Percentiles rank a stretch among this genome's conserved stretches.
Evolutionary conservation across 176 grass and related monocot species (phyloP).

Genomic region (Chrysopogon serrulatus): DNA sequence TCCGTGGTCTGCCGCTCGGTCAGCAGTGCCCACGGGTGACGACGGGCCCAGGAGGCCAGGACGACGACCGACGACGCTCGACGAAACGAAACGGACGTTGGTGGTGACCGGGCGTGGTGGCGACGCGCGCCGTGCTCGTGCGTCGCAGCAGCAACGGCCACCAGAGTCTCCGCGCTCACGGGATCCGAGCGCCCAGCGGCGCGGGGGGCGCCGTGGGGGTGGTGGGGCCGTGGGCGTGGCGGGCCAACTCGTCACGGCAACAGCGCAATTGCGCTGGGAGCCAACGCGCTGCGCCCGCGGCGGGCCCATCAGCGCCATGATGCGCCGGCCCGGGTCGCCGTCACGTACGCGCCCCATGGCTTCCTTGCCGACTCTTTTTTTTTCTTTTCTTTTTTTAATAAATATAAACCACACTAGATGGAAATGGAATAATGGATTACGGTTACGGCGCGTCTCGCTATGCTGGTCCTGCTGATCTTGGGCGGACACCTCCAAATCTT

Average conservation of each 20-base stretch:
- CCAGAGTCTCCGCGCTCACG: constrained; percentile 24
- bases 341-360: constrained; percentile 25
- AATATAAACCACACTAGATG: background rate
- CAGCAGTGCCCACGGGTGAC: background rate
- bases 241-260: background rate
- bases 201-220: background rate
- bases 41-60: too few species aligned
- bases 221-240: too few species aligned
- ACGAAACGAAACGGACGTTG: background rate
- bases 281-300: background rate
- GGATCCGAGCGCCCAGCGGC: constrained; percentile 22
- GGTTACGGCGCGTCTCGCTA: background rate
- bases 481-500: too few species aligned
- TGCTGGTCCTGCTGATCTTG: background rate
- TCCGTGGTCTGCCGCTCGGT: background rate
- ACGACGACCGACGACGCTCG: background rate
- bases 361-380: constrained; percentile 5
- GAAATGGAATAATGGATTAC: background rate
- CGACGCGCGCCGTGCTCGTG: constrained; percentile 8
- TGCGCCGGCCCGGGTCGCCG: constrained; percentile 19
- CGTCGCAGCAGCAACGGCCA: too few species aligned
- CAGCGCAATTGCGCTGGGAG: constrained; percentile 7
- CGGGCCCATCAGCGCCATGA: background rate
- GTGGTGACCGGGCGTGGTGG: background rate
- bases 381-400: background rate